Percentiles rank a stretch among this genome's conserved stretches.
These are phyloP conservation scores for Chytriomyces sp. DNA, from an alignment of 192 early-diverging fungal genomes.

Conservation along the genomic window DNA sequence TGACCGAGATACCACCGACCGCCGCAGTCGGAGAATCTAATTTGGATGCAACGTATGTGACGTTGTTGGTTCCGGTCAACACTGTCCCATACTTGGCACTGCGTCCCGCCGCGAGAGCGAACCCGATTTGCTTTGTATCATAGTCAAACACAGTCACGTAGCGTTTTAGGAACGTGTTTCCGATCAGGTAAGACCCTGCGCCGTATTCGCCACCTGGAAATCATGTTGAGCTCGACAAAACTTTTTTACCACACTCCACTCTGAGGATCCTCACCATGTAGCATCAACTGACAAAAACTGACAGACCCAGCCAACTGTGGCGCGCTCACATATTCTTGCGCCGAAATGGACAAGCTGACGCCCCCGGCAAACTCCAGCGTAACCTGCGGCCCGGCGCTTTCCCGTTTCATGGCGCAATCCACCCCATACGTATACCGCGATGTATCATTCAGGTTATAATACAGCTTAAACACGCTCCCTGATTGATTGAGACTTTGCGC, in stretches of 20 bases:
- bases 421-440: slow-evolving; percentile 1
- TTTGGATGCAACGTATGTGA: neutral
- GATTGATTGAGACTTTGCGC: neutral
- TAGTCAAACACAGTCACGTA: slow-evolving; percentile 18
- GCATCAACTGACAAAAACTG: neutral
- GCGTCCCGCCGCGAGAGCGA: slow-evolving; percentile 8
- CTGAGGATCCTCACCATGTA: neutral
- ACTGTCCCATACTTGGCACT: neutral
- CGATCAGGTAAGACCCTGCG: neutral
- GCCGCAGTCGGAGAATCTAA: neutral
- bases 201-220: neutral
- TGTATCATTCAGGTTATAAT: neutral
- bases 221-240: too few relatives aligned
- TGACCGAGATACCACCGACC: neutral
- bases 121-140: slow-evolving; percentile 6
- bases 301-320: neutral
- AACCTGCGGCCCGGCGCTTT: neutral
- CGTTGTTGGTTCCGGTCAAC: neutral
- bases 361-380: neutral
- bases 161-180: slow-evolving; percentile 1
- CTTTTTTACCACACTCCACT: too few relatives aligned
- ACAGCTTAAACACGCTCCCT: neutral
- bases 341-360: neutral
- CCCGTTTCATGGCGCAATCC: neutral
- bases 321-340: neutral